A percentile compares a stretch with the other conserved stretches of the same genome.
Evolutionary conservation across 306 rosid genomes (phyloP).

Genomic region (Geum urbanum): DNA sequence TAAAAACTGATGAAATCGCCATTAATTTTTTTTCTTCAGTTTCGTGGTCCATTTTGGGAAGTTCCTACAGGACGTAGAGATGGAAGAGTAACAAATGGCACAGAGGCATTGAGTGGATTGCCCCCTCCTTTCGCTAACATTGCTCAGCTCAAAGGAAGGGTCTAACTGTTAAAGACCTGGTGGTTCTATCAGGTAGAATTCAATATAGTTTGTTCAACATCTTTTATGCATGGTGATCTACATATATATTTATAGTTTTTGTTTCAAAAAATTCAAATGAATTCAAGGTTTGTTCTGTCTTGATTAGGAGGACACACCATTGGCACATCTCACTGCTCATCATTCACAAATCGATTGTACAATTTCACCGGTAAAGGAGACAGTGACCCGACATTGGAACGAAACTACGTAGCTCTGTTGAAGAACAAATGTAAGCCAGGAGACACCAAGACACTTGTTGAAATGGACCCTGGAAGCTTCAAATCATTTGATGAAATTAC

Average conservation of each 20-base stretch:
- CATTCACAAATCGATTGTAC: conserved; percentile 35
- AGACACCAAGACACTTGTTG: conserved; percentile 24
- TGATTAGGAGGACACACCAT: conserved; percentile 35
- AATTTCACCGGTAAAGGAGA: conserved; percentile 39
- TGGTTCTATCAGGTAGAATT: conserved; percentile 31
- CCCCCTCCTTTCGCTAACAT: conserved; percentile 34
- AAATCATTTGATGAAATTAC: conserved; percentile 34
- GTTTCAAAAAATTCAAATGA: not conserved
- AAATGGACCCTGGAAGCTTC: conserved; percentile 53
- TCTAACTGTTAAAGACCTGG: conserved; percentile 31
- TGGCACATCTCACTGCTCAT: conserved; percentile 29
- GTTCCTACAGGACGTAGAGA: conserved; percentile 44
- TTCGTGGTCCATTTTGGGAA: conserved; percentile 31
- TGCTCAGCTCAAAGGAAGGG: conserved; percentile 30
- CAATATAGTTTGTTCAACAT: not conserved
- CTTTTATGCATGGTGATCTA: no score
- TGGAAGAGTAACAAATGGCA: conserved; percentile 27
- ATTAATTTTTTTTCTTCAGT: conserved; percentile 2
- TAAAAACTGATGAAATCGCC: not conserved
- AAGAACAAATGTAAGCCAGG: conserved; percentile 30
- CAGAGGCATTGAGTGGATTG: conserved; percentile 18
- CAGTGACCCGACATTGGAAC: conserved; percentile 39
- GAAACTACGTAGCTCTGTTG: conserved; percentile 20
- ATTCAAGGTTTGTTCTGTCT: not conserved
- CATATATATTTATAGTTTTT: not conserved